Conservation (phyloP, 345 rosid species). For the Zanthoxylum bungeanum region DNA sequence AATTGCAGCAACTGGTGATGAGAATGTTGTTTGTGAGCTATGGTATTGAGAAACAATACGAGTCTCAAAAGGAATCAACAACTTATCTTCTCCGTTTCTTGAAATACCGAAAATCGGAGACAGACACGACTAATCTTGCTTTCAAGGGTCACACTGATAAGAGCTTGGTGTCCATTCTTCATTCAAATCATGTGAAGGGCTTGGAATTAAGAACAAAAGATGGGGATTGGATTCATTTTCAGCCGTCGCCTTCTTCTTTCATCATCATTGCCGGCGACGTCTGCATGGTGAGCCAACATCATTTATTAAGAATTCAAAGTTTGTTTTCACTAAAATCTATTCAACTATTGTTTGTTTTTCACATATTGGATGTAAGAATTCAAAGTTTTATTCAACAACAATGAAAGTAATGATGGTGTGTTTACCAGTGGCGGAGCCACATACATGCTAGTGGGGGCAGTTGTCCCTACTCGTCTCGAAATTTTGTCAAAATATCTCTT, state of each 20-base stretch:
- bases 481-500: too few relatives aligned
- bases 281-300: constrained; percentile 39
- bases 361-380: too few relatives aligned
- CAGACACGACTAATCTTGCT: constrained; percentile 41
- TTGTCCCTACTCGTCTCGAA: too few relatives aligned
- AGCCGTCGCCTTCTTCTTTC: constrained; percentile 50
- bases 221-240: constrained; percentile 45
- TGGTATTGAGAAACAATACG: constrained; percentile 34
- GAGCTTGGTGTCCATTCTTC: constrained; percentile 57
- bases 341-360: too few relatives aligned
- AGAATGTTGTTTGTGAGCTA: constrained; percentile 58
- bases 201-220: constrained; percentile 43
- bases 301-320: too few relatives aligned
- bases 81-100: constrained; percentile 53
- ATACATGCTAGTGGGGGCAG: too few relatives aligned
- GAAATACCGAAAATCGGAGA: constrained; percentile 39
- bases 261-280: constrained; percentile 57
- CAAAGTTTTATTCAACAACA: too few relatives aligned
- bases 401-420: too few relatives aligned
- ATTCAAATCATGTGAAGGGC: constrained; percentile 57
- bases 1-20: constrained; percentile 44
- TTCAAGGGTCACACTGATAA: constrained; percentile 62
- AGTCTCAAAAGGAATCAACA: constrained; percentile 35
- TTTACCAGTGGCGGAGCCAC: too few relatives aligned
- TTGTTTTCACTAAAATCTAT: too few relatives aligned